Base-by-base conservation (phyloP, 2,329 filamentous ascomycete species). In the Ceratocystis papillata region DNA sequence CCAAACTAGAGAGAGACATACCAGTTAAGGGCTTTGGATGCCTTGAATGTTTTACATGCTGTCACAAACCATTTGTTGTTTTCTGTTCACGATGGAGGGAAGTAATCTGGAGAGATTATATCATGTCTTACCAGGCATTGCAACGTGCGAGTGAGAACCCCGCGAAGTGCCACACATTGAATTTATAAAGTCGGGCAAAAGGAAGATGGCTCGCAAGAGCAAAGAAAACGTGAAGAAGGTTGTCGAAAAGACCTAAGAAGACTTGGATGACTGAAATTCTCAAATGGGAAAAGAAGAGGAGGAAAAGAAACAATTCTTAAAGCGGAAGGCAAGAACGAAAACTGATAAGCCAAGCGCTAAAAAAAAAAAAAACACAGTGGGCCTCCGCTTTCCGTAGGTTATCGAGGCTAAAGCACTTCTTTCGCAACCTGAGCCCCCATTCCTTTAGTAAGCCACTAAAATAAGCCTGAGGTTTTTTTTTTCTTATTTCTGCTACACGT, bases 111-210 rank as follows among this genome's bases (percentile, higher is more conserved):
- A 20, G 45, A 22, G 20, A 22, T 15, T 30, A 63, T 8, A 48
- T 30, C 15, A 62, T n/a, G 20, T 61, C 67, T 68, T 68, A 68
- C 67, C 67, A 65, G 67, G 67, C 67, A 68, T 68, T 33, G 46
- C 41, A 22, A 64, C 25, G 41, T 68, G 59, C 41, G 67, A 65
- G 62, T 63, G 60, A 61, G 63, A 45, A 46, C 64, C 67, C 28
- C 60, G 67, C 55, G 67, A 63, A 63, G 67, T 63, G 46, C 67
- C 64, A 63, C 67, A 68, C 67, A 68, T 68, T 44, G 55, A 45
- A 37, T 60, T 17, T 25, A 53, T 10, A 28, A 15, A 28, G 12
- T 6, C 17, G 28, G n/a, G 25, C 20, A 20, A 62, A 22, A 41
- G 20, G 12, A 45, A 44, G 6, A 50, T 37, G 37, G 10, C 30